Conservation (phyloP, 1,284 basidiomycete genomes). For the Caloboletus inedulis region DNA sequence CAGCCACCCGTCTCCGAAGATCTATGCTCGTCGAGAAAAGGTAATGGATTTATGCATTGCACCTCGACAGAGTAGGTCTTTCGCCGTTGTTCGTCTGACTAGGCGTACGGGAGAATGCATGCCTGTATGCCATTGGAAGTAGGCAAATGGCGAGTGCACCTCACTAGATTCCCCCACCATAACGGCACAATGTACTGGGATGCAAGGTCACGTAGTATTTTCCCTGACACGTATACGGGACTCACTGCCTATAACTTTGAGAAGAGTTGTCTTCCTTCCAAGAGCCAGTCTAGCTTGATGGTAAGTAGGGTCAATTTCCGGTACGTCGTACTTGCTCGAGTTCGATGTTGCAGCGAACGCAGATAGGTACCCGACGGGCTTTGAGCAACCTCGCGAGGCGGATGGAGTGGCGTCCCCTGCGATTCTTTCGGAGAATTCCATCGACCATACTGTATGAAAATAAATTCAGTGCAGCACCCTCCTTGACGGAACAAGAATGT, state of each 20-base stretch:
- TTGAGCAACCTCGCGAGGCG: background rate
- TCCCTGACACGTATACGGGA: background rate
- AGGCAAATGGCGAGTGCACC: background rate
- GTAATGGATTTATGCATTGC: background rate
- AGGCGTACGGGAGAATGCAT: background rate
- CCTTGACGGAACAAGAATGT: background rate
- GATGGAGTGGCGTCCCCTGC: background rate
- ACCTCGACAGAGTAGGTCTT: background rate
- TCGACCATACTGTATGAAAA: background rate
- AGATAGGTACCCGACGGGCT: background rate
- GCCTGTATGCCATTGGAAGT: background rate
- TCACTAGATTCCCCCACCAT: background rate
- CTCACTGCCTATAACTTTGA: background rate
- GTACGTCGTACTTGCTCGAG: background rate
- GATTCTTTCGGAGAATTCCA: background rate
- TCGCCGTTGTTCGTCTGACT: background rate
- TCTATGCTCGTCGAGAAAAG: background rate
- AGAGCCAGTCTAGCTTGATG: background rate
- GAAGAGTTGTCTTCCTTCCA: background rate
- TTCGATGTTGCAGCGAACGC: slow-evolving; percentile 2
- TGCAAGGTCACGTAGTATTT: background rate
- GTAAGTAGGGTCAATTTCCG: background rate
- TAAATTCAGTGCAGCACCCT: background rate
- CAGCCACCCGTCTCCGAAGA: background rate
- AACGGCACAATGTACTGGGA: background rate